These are phyloP conservation scores for Colletotrichum limetticola DNA, from an alignment of 2,329 filamentous ascomycete genomes.

Conservation along the genomic window DNA sequence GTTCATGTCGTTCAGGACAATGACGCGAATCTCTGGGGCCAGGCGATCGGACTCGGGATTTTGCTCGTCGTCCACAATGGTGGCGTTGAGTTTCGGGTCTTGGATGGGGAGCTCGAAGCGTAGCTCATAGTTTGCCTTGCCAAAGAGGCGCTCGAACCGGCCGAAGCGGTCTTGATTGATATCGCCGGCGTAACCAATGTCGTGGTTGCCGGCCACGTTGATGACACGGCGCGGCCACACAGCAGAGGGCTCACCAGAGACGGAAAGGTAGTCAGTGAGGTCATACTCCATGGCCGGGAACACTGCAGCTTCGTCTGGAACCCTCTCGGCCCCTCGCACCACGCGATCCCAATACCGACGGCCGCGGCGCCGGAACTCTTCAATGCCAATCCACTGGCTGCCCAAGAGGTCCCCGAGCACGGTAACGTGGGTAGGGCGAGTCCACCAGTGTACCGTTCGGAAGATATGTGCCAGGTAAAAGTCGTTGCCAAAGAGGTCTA, in stretches of 20 bases:
- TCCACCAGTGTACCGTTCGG: conserved; percentile 84
- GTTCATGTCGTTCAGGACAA: conserved; percentile 93
- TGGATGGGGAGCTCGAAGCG: conserved; percentile 71
- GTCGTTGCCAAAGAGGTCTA: conserved; percentile 95
- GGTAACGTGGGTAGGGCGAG: conserved; percentile 84
- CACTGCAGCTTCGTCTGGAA: conserved; percentile 66
- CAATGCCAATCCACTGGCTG: conserved; percentile 92
- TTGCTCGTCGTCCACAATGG: conserved; percentile 52
- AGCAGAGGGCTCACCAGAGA: conserved; percentile 45
- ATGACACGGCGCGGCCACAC: conserved; percentile 83
- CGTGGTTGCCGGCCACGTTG: conserved; percentile 94
- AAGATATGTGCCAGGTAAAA: conserved; percentile 95
- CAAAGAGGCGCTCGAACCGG: conserved; percentile 87
- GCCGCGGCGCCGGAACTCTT: conserved; percentile 81
- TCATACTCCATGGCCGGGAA: conserved; percentile 62
- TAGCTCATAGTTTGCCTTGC: conserved; percentile 90
- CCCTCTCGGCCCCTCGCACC: conserved; percentile 74
- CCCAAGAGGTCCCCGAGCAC: conserved; percentile 93
- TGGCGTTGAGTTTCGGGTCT: conserved; percentile 50
- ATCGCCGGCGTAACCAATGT: conserved; percentile 96
- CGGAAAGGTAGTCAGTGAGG: conserved; percentile 60
- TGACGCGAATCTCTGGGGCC: conserved; percentile 78
- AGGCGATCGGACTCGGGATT: conserved; percentile 61
- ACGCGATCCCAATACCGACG: conserved; percentile 83
- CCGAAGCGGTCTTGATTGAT: conserved; percentile 79